Base-by-base conservation (phyloP, 441 rosid genomes). In the Rhodomyrtus psidioides region DNA sequence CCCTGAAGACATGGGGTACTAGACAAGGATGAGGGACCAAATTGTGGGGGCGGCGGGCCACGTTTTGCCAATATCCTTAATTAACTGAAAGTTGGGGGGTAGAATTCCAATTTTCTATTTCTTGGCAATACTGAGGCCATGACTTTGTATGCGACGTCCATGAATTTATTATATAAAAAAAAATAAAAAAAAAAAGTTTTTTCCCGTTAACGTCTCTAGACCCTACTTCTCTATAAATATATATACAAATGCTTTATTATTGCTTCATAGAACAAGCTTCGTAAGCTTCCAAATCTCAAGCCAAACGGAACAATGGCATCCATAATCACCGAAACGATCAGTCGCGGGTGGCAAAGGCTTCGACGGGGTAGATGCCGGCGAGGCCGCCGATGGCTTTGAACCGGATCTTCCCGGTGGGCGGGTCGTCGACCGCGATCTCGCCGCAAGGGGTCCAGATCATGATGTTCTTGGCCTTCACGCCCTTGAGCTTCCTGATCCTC, bases 401-500 rank as follows among this genome's bases (percentile, higher is more conserved):
- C 24, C 10, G 28, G n/a, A 83, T 83, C 88, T 56, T 83, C 54
- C 76, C 39, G 10, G 85, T 83, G 49, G 85, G 57, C 13, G 57
- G 85, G 15, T 83, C 88, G 12, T 55, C 86, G 5, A 86, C 59
- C 16, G 16, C 57, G 30, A 83, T 83, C 14, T 86, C 79, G 42
- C 74, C 19, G 6, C 57, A 54, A 6, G 51, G 14, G 51, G 84
- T 57, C 83, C 88, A 75, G 7, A 83, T 27, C 28, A 83, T 17
- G 76, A 83, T 27, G 83, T 83, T 85, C 85, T 51, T 86, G 53
- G 83, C 76, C 59, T 86, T 57, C 23, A 34, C 88, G 16, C 83
- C 86, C 10, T 17, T 76, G 83, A 86, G 75, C 42, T 83, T 83
- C 88, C 49, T 83, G 75, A 86, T 65, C 88, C 53, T 57, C 76